These are phyloP conservation scores for Dothidotthia symphoricarpi DNA, from an alignment of 2,329 filamentous ascomycete species.

Conservation along the genomic window DNA sequence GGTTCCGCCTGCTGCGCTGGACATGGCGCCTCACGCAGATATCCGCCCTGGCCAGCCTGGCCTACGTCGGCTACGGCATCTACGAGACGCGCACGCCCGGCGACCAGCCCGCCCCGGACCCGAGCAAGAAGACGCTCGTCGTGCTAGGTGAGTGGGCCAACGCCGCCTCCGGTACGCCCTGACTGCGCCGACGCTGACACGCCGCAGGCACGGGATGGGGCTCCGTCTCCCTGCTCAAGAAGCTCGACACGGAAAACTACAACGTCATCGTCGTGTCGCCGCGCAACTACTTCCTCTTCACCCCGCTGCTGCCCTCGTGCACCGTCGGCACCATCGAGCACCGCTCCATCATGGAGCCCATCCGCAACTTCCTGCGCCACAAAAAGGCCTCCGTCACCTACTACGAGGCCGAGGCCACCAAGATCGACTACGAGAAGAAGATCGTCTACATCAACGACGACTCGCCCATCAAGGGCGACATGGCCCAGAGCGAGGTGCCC, in stretches of 20 bases:
- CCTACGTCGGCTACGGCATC: conserved; percentile 74
- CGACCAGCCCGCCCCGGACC: conserved; percentile 76
- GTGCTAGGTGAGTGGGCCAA: conserved; percentile 80
- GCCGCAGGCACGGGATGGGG: conserved; percentile 87
- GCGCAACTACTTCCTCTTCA: conserved; percentile 99
- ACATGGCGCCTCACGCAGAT: conserved; percentile 81
- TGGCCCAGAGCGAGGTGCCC: conserved; percentile 79
- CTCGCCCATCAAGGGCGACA: conserved; percentile 85
- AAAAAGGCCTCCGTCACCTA: conserved; percentile 92
- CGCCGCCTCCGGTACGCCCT: too few species aligned
- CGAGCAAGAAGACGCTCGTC: conserved; percentile 93
- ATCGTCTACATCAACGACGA: conserved; percentile 86
- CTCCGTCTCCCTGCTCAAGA: conserved; percentile 94
- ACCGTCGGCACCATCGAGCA: conserved; percentile 97
- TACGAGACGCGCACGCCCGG: conserved; percentile 78
- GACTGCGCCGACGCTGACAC: too few species aligned
- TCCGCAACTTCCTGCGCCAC: conserved; percentile 91
- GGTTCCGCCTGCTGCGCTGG: conserved; percentile 71
- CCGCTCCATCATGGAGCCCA: conserved; percentile 98
- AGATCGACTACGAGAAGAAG: conserved; percentile 90
- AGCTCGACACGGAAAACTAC: conserved; percentile 98
- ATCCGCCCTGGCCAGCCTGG: conserved; percentile 66
- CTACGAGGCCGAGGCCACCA: conserved; percentile 96
- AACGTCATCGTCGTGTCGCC: conserved; percentile 97
- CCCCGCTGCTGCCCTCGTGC: conserved; percentile 92